A percentile compares a stretch with the other conserved stretches of the same genome.
Evolutionary conservation across 139 green algal genomes (phyloP).

Genomic region (Haematococcus sp.): DNA sequence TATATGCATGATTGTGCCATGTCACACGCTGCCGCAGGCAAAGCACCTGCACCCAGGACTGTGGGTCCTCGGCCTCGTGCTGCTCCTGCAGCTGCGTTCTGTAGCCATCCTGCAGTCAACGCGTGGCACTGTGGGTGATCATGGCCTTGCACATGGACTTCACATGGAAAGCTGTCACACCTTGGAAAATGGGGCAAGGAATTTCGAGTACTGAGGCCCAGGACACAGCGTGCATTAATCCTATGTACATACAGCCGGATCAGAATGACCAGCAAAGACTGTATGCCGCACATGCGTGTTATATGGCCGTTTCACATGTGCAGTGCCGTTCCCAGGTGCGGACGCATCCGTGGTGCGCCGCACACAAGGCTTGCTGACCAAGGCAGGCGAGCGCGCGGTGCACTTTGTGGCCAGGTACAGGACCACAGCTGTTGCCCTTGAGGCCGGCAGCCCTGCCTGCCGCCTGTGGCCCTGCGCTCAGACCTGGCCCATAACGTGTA

Average conservation of each 20-base stretch:
- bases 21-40: neutral
- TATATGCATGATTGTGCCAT: too few relatives aligned
- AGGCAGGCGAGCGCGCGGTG: slow-evolving; percentile 29
- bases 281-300: too few relatives aligned
- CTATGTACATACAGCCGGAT: too few relatives aligned
- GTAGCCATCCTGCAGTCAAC: slow-evolving; percentile 13
- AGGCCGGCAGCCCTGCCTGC: too few relatives aligned
- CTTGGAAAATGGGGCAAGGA: too few relatives aligned
- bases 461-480: too few relatives aligned
- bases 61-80: slow-evolving; percentile 20
- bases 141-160: neutral
- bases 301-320: too few relatives aligned
- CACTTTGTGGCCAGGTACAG: slow-evolving; percentile 51
- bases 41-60: neutral
- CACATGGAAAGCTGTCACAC: neutral
- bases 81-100: slow-evolving; percentile 8
- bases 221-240: too few relatives aligned
- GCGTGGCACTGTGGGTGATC: neutral
- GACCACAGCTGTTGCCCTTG: too few relatives aligned
- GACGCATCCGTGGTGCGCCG: slow-evolving; percentile 60
- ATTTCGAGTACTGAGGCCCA: too few relatives aligned
- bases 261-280: too few relatives aligned
- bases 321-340: slow-evolving; percentile 38
- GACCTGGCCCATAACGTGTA: too few relatives aligned
- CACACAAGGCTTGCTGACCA: slow-evolving; percentile 33